Evolutionary conservation across 208 protist species (phyloP), one percentile per base, ranked within the genome.

Genomic region (Tritrichomonas foetus): DNA sequence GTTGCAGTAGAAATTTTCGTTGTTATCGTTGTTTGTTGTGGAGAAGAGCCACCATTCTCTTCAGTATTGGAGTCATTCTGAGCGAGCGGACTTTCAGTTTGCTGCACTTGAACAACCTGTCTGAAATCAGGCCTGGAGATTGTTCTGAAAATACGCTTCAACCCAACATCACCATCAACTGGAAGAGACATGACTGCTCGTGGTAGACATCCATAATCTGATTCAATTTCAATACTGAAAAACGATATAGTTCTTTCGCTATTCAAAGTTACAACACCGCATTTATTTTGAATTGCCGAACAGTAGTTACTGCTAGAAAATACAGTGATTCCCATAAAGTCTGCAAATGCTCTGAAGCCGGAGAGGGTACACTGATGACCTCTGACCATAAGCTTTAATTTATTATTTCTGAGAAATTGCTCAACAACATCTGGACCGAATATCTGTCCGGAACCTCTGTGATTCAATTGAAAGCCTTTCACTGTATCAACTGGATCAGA

Each of bases 361-460:
- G 44, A 13, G 8, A 47, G 16, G 20, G 78, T 89, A 30, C 44
- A 44, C 57, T 89, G 78, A 36, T 89, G 78, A 0, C 78, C 78
- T 57, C 78, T 3, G 0, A 89, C n/a, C 25, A 89, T 27, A 33
- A 89, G 39, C 44, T 89, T 25, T 2, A 89, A 20, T 44, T 89
- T 44, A 89, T 89, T 89, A 89, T 89, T 57, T 50, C 41, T 14
- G 9, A 89, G 47, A 95, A 99, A 99, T 89, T 98, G 97, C 33
- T 96, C 96, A 55, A 99, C 98, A 78, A 99, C 97, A 95, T 99
- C 98, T 27, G 97, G 95, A 20, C 99, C 99, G 95, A 99, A 99
- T 30, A 97, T 98, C 94, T 98, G 99, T 0, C 98, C 99, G 66
- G 99, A 98, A 55, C 99, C 97, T 41, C 99, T 97, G 49, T 99